Evolutionary conservation across 257 asterid genomes (phyloP).

Genomic region (Ilex aquifolium): DNA sequence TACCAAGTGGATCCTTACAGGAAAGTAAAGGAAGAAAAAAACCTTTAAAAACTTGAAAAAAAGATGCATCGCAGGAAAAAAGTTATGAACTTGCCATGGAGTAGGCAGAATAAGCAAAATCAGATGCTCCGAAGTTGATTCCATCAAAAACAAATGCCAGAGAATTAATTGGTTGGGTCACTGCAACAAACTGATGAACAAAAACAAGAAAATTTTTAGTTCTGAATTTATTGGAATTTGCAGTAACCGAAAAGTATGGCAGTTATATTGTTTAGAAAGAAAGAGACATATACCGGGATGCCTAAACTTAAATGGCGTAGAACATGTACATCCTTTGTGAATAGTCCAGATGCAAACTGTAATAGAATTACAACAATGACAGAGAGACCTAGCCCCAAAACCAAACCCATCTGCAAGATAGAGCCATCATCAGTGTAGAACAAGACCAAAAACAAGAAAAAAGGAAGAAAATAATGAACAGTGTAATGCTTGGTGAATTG

Average conservation of each 20-base stretch:
- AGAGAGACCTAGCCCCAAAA: constrained; percentile 32
- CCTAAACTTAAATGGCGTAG: constrained; percentile 29
- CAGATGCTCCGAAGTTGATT: constrained; percentile 50
- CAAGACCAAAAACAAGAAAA: neutral
- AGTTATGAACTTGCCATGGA: constrained; percentile 40
- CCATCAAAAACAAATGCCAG: constrained; percentile 55
- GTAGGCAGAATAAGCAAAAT: constrained; percentile 43
- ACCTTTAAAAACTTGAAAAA: no score
- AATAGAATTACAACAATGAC: constrained; percentile 18
- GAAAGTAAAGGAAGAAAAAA: no score
- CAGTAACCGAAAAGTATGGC: neutral
- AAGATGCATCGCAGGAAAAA: no score
- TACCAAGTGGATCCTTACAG: no score
- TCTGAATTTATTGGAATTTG: neutral
- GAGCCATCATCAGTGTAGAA: neutral
- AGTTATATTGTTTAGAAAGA: neutral
- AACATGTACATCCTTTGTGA: constrained; percentile 28
- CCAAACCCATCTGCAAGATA: constrained; percentile 29
- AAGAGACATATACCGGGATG: constrained; percentile 32
- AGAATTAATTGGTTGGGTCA: constrained; percentile 47
- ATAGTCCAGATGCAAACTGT: constrained; percentile 24
- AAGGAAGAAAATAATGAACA: neutral
- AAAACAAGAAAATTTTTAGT: neutral
- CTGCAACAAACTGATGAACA: constrained; percentile 37
- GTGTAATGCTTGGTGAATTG: neutral